Conservation (phyloP, 805 yeast genomes). For the Kockiozyma suomiensis region DNA sequence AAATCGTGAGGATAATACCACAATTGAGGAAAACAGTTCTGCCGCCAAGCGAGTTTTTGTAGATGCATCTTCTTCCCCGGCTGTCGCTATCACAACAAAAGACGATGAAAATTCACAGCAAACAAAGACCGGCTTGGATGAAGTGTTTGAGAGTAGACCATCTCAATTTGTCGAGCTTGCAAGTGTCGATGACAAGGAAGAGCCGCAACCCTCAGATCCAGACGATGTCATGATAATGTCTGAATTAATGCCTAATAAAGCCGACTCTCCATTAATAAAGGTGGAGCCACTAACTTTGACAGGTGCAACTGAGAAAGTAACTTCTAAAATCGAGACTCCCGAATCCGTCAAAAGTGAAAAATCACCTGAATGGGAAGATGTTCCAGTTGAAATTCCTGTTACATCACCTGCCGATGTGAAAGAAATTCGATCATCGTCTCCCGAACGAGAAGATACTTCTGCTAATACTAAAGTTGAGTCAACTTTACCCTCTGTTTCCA, state of each 20-base stretch:
- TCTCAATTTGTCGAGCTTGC: not conserved
- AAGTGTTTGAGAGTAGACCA: not conserved
- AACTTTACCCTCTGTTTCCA: not conserved
- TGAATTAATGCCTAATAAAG: no score
- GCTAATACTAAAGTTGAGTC: not conserved
- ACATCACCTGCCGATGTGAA: not conserved
- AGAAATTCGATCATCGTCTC: not conserved
- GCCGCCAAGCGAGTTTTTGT: slow-evolving; percentile 1
- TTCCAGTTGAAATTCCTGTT: not conserved
- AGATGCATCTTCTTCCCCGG: not conserved
- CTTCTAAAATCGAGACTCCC: no score
- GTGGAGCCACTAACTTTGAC: no score
- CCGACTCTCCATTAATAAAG: no score
- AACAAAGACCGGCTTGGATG: no score
- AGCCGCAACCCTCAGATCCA: not conserved
- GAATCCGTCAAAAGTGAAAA: no score
- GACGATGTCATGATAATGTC: not conserved
- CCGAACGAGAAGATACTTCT: not conserved
- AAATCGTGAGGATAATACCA: not conserved
- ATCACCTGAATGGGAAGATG: slow-evolving; percentile 1
- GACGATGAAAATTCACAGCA: no score
- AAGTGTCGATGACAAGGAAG: not conserved
- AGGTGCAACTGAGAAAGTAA: no score
- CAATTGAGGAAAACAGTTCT: not conserved
- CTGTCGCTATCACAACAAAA: no score